Evolutionary conservation across 1,284 basidiomycete genomes (phyloP).

Genomic region (Erythrobasidium hasegawianum): DNA sequence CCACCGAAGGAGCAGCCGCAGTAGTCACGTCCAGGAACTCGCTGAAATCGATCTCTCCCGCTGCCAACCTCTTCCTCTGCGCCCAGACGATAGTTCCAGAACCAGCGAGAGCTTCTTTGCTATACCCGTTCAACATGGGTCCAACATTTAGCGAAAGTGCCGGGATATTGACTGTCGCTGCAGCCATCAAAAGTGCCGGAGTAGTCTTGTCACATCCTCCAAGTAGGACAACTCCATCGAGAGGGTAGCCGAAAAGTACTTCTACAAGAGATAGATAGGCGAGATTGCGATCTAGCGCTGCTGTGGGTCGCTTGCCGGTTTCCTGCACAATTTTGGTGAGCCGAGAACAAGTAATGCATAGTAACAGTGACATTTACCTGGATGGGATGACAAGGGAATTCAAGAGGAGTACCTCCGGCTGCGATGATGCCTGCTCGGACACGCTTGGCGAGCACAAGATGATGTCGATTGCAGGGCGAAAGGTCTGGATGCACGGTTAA

Average conservation of each 20-base stretch:
- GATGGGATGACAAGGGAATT: conserved; percentile 52
- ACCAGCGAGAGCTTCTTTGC: conserved; percentile 46
- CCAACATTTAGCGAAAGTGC: conserved; percentile 47
- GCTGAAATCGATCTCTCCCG: conserved; percentile 47
- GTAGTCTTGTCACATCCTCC: conserved; percentile 52
- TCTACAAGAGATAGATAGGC: conserved; percentile 50
- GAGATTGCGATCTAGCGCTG: conserved; percentile 49
- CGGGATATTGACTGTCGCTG: conserved; percentile 49
- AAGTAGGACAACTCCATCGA: conserved; percentile 50
- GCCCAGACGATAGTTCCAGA: conserved; percentile 51
- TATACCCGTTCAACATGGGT: conserved; percentile 50
- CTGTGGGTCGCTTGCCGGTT: conserved; percentile 51
- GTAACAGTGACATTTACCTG: conserved; percentile 40
- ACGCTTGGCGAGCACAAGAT: conserved; percentile 49
- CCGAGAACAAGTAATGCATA: too few species aligned
- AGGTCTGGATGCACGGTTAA: conserved; percentile 19
- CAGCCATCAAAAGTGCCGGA: conserved; percentile 47
- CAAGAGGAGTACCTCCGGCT: conserved; percentile 50
- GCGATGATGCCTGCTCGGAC: conserved; percentile 51
- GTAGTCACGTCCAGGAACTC: conserved; percentile 48
- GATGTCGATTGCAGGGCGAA: conserved; percentile 51
- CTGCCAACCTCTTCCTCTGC: conserved; percentile 45
- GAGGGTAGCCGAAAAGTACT: conserved; percentile 50
- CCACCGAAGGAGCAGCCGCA: conserved; percentile 47
- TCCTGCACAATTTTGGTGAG: too few species aligned